These are phyloP conservation scores for Theobroma cacao DNA, from an alignment of 345 rosid species.

Conservation along the genomic window DNA sequence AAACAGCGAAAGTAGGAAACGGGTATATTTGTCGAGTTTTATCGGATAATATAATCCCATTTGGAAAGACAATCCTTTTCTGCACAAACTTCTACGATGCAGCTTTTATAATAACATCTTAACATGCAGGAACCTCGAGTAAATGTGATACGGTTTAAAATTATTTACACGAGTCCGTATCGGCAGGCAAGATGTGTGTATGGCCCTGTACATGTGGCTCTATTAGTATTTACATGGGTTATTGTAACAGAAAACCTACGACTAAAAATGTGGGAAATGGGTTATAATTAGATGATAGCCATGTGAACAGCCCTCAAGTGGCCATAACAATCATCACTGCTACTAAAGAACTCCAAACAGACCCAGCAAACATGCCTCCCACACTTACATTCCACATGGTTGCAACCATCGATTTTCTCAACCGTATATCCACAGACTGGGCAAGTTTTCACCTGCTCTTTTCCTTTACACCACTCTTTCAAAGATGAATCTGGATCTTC, in stretches of 20 bases:
- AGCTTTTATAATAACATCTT: background rate
- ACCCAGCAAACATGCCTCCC: constrained; percentile 92
- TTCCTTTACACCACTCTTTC: constrained; percentile 76
- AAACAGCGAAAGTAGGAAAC: background rate
- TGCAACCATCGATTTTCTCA: constrained; percentile 85
- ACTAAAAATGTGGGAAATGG: background rate
- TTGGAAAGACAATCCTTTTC: background rate
- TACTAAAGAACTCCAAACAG: constrained; percentile 44
- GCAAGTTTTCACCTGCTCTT: constrained; percentile 65
- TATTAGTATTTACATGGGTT: constrained; percentile 10
- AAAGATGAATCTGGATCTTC: constrained; percentile 79
- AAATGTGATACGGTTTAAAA: background rate
- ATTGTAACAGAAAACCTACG: background rate
- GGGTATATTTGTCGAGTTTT: too few species aligned
- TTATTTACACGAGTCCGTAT: background rate
- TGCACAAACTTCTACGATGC: background rate
- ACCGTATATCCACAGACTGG: constrained; percentile 64
- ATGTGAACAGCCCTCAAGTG: constrained; percentile 50
- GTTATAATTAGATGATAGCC: constrained; percentile 25
- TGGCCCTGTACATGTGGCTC: background rate
- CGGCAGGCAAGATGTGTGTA: background rate
- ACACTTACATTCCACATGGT: constrained; percentile 75
- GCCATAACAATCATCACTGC: constrained; percentile 58
- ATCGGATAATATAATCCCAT: background rate
- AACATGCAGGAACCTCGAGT: background rate